Conservation (phyloP, 345 rosid genomes). For the Brassica rapa region DNA sequence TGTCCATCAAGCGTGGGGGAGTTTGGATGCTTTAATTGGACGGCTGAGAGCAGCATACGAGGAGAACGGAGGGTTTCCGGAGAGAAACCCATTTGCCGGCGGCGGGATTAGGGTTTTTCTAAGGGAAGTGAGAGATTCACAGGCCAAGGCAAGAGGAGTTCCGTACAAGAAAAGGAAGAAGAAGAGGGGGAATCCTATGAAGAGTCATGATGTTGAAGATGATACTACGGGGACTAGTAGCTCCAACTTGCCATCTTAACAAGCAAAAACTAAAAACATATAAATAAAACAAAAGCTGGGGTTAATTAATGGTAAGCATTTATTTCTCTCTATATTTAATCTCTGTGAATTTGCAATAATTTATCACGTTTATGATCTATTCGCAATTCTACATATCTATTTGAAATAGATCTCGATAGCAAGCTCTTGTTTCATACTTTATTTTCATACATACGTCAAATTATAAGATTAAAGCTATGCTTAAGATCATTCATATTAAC, state of each 20-base stretch:
- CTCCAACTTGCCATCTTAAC: slow-evolving; percentile 41
- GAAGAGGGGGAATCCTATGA: slow-evolving; percentile 46
- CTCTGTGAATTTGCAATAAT: neutral
- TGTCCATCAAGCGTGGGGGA: slow-evolving; percentile 97
- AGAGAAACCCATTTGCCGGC: slow-evolving; percentile 81
- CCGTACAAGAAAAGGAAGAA: slow-evolving; percentile 90
- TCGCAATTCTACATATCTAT: neutral
- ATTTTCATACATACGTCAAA: neutral
- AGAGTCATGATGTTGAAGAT: slow-evolving; percentile 11
- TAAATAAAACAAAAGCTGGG: slow-evolving; percentile 31
- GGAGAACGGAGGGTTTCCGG: slow-evolving; percentile 80
- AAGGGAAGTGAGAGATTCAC: slow-evolving; percentile 83
- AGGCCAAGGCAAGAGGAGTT: slow-evolving; percentile 82
- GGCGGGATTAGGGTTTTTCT: slow-evolving; percentile 69
- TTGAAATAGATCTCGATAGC: neutral
- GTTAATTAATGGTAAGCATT: slow-evolving; percentile 36
- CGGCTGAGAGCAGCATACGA: slow-evolving; percentile 83
- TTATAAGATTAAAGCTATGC: too few relatives aligned
- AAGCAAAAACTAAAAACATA: slow-evolving; percentile 19
- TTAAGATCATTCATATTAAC: neutral
- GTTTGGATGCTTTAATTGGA: slow-evolving; percentile 91
- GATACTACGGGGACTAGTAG: slow-evolving; percentile 39
- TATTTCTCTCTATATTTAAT: neutral
- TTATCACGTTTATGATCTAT: slow-evolving; percentile 11
- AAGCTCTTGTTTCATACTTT: neutral